Base-by-base conservation (phyloP, 108 stramenopile species). In the Nannochloropsis gaditana region DNA sequence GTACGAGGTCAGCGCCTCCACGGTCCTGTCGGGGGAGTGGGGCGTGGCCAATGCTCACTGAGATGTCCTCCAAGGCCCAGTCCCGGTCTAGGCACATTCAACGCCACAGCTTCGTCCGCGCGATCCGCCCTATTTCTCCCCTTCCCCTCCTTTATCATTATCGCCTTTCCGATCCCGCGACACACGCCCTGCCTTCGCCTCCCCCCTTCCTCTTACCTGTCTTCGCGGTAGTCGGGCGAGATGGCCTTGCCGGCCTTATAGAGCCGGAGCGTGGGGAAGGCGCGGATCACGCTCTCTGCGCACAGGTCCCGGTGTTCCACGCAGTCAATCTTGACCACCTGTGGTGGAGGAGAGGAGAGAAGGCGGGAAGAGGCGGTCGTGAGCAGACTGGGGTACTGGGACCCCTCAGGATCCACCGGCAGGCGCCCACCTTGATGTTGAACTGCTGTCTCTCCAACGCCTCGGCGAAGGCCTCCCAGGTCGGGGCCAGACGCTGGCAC, bases 401-500 rank as follows among this genome's bases (percentile, higher is more conserved):
- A 11, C 47, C 15, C 11, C 15, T 10, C 47, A 50, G 15, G 10
- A 0, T 50, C 47, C 47, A 50, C 47, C 11, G 31, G 31, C 31
- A 31, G 31, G 31, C 31, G 31, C 47, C 15, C 47, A 50, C 89
- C 80, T 90, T 86, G 5, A 87, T 87, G 21, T 44, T 88, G 9
- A 91, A 84, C 45, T 84, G 59, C 47, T 50, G 47, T 47, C 87
- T 86, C 81, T 91, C 93, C 47, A 85, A 92, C 86, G 93, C 91
- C 91, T 98, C 97, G 9, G 91, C 92, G 44, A 91, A 88, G 10
- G 87, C 89, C 45, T 92, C 92, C 97, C 96, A 97, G 0, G 96
- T 96, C 5, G 98, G 98, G 45, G 91, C 91, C 43, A 99, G 92
- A 47, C 95, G 91, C 87, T 96, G 96, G 87, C 98, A 99, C 98